phyloP scores from a whole-genome alignment of 805 yeast species.

The Nakazawaea pomicola region DNA sequence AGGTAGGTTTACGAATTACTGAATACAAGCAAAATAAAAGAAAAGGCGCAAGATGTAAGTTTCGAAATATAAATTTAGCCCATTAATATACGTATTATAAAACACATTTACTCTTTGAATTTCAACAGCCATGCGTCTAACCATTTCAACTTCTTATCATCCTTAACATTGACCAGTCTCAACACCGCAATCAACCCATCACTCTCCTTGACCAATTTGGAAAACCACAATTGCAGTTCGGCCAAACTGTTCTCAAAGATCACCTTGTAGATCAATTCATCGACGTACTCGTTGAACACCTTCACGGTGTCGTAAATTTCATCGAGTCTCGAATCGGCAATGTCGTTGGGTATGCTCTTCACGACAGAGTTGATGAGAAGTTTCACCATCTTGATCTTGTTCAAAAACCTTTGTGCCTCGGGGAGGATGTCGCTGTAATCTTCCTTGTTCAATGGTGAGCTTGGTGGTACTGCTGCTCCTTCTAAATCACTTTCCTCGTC shows the following conservation, averaged over 20 bases:
- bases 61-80: background rate
- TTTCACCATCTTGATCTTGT: constrained; percentile 51
- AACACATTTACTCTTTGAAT: constrained; percentile 29
- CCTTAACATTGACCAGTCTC: constrained; percentile 40
- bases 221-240: constrained; percentile 27
- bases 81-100: background rate
- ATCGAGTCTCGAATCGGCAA: constrained; percentile 12
- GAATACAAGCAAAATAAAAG: background rate
- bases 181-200: constrained; percentile 32
- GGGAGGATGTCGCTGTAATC: constrained; percentile 25
- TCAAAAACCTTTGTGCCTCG: constrained; percentile 44
- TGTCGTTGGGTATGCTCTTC: constrained; percentile 47
- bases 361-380: constrained; percentile 52
- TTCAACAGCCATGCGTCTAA: constrained; percentile 47
- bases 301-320: constrained; percentile 29
- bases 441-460: constrained; percentile 18
- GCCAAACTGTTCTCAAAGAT: constrained; percentile 40
- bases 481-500: constrained; percentile 24
- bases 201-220: constrained; percentile 18
- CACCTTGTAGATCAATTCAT: constrained; percentile 53
- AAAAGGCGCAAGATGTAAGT: background rate
- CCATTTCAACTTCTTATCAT: constrained; percentile 55
- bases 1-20: no score
- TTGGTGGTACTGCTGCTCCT: background rate
- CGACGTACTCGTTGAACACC: constrained; percentile 41